Evolutionary conservation across 257 asterid species (phyloP), one percentile per base, ranked within the genome.

Genomic region (Pogostemon cablin): DNA sequence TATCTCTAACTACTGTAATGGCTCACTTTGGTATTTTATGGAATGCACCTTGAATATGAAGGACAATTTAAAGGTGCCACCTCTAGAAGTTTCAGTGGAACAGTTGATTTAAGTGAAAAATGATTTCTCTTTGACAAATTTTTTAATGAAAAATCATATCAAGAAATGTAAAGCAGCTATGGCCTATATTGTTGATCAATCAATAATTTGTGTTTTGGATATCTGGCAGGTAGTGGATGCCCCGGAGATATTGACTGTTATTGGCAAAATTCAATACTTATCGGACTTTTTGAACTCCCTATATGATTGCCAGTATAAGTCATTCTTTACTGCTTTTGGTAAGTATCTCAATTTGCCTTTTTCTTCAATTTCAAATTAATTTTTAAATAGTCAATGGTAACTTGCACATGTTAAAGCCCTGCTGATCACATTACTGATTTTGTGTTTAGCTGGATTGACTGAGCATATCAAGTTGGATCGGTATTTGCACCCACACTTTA

Each of bases 181-280:
- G 0, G 17, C 17, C 17, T 15, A 65, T n/a, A 4, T 46, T 70
- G 52, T 43, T 38, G 52, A 67, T 46, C 62, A 53, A 56, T 57
- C 39, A 37, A 35, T 25, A 47, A 11, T 61, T 58, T 49, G 62
- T 61, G 65, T 50, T 79, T 70, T 72, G 62, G 62, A 59, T 62
- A 12, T 81, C 76, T 78, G 69, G 71, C 90, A 92, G 98, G 98
- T 92, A 6, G 96, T 92, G 75, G 98, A 92, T 79, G 96, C 98
- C 64, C 98, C 96, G 1, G 98, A 92, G 87, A 89, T 92, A 72
- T 80, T 92, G 82, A 85, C 98, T 5, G 91, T 89, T 50, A 89
- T 92, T 70, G 96, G 90, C 54, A 92, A 87, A 85, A 86, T 89
- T 52, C 93, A 93, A 2, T 77, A 80, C 69, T 78, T 92, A 12